Percentiles rank a stretch among this genome's conserved stretches.
Evolutionary conservation across 176 grass and related monocot genomes (phyloP).

Genomic region (Saccharum officinarum): DNA sequence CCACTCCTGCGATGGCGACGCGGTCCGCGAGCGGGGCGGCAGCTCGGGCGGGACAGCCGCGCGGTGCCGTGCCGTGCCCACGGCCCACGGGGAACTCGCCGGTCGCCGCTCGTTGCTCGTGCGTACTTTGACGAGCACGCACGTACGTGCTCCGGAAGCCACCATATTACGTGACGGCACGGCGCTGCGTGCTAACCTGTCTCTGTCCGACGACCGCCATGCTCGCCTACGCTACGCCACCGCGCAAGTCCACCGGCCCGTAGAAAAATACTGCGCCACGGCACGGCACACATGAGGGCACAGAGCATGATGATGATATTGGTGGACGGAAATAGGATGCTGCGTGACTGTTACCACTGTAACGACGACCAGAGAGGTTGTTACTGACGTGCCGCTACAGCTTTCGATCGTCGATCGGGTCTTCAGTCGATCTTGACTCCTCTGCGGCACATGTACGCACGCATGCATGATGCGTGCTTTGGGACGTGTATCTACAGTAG

Average conservation of each 20-base stretch:
- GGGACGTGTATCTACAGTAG: slow-evolving; percentile 37
- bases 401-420: not conserved
- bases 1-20: slow-evolving; percentile 18
- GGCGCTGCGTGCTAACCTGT: not conserved
- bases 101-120: not conserved
- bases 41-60: not conserved
- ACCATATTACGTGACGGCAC: not conserved
- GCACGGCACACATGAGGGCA: not conserved
- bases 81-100: slow-evolving; percentile 1
- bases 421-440: slow-evolving; percentile 10
- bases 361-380: not conserved
- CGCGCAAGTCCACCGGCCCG: not conserved
- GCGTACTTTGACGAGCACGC: not conserved
- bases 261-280: not conserved
- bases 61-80: not conserved
- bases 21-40: not conserved
- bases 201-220: not conserved
- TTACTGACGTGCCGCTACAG: not conserved
- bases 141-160: not conserved
- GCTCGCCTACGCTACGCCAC: not conserved
- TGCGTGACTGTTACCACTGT: not conserved
- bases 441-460: not conserved
- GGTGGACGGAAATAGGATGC: too few relatives aligned
- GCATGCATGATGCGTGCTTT: slow-evolving; percentile 30
- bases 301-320: not conserved